Percentiles rank a stretch among this genome's conserved stretches.
Conservation (phyloP, 352 stramenopile genomes). For the Aphanomyces stellatus region DNA sequence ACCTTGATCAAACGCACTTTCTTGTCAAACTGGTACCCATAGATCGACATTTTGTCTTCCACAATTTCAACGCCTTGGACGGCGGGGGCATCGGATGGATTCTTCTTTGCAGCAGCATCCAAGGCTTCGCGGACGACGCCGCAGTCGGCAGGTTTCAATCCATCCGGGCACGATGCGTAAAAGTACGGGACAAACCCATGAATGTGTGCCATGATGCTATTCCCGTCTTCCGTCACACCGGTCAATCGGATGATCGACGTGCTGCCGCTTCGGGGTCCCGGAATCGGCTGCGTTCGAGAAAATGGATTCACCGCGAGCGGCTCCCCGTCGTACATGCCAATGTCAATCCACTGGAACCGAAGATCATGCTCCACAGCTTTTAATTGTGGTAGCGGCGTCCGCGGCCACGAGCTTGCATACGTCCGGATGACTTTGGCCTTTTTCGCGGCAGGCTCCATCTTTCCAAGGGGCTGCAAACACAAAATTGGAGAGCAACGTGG, state of each 20-base stretch:
- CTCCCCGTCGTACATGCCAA: slow-evolving; percentile 94
- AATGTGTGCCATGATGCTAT: slow-evolving; percentile 95
- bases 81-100: slow-evolving; percentile 27
- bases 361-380: slow-evolving; percentile 34
- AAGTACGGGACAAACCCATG: slow-evolving; percentile 98
- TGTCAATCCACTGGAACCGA: slow-evolving; percentile 97
- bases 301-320: slow-evolving; percentile 86
- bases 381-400: slow-evolving; percentile 31
- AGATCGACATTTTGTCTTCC: slow-evolving; percentile 74
- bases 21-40: slow-evolving; percentile 78
- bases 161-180: slow-evolving; percentile 83
- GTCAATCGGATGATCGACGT: slow-evolving; percentile 95
- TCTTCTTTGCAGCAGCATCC: slow-evolving; percentile 28
- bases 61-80: slow-evolving; percentile 69
- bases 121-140: slow-evolving; percentile 61
- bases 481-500: neutral
- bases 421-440: neutral
- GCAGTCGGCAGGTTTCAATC: slow-evolving; percentile 52
- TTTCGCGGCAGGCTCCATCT: slow-evolving; percentile 5
- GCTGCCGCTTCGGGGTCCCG: slow-evolving; percentile 27
- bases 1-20: slow-evolving; percentile 60
- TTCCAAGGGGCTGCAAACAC: neutral
- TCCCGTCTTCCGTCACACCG: slow-evolving; percentile 91
- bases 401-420: slow-evolving; percentile 52
- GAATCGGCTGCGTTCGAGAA: slow-evolving; percentile 37